Base-by-base conservation (phyloP, 2,329 filamentous ascomycete species). In the Pseudogymnoascus sp. region DNA sequence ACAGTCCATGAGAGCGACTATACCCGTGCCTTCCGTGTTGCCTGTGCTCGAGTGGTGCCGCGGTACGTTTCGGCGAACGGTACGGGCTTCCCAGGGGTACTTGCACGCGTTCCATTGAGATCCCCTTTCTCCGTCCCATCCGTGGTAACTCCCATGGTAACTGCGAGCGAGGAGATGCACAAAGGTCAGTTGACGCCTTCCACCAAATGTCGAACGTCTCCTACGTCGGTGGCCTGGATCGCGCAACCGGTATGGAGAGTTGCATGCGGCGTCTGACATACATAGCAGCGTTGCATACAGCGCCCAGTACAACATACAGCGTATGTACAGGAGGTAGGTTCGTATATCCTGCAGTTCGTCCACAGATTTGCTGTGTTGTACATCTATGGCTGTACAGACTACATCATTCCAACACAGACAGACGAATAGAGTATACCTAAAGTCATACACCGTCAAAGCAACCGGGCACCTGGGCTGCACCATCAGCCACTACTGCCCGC, bases 201-300 rank as follows among this genome's bases (percentile, higher is more conserved):
- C 36, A 8, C 42, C 12, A 9, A n/a, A 29, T 48, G 42, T 48
- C 42, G 15, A 48, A 48, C 12, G 42, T 48, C 25, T 12, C 42
- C 42, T 48, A 48, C 25, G 42, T 48, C 12, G 42, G 42, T 48
- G 42, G 42, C 42, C 42, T 48, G 25, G 42, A 29, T 48, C 42
- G 42, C 42, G 42, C 42, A 48, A 48, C 42, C 25, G 13, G 21
- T 44, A 25, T 48, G 42, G 42, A 9, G 25, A 48, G 42, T 48
- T 29, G 42, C 42, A 48, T 48, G 42, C 42, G 42, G 42, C 42
- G 42, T 48, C 42, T 48, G 42, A 48, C 42, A 29, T 48, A 29
- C 42, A 48, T 48, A n/a, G 21, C 12, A 3, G 21, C 27, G 29
- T 25, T 48, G 25, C 42, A 48, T 29, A 48, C 42, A 48, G 41